Percentiles rank a stretch among this genome's conserved stretches.
phyloP scores from a whole-genome alignment of 495 filamentous ascomycete genomes.

The Platismatia glauca region DNA sequence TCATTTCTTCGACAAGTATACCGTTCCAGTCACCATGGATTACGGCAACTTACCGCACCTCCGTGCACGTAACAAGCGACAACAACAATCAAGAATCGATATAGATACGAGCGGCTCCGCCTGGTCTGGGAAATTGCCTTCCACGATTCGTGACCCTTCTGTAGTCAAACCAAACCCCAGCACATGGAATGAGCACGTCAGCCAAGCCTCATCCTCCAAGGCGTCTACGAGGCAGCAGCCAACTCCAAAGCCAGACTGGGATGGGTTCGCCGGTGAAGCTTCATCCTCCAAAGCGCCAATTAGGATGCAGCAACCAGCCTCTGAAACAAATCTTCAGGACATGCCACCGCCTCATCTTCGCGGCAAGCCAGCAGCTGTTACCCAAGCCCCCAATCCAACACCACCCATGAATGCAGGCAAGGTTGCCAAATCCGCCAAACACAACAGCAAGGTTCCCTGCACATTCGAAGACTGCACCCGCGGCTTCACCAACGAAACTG shows the following conservation, averaged over 20 bases:
- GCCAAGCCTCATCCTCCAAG: not conserved
- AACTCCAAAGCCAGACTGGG: not conserved
- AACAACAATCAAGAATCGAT: not conserved
- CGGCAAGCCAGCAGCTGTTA: not conserved
- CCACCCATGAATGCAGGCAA: constrained; percentile 14
- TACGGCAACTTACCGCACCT: not conserved
- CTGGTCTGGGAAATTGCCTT: constrained; percentile 1
- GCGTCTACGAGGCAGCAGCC: not conserved
- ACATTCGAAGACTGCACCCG: constrained; percentile 51
- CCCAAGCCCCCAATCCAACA: not conserved
- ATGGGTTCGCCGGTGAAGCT: not conserved
- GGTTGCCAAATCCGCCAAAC: constrained; percentile 13
- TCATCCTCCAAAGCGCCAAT: not conserved
- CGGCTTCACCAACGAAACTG: constrained; percentile 44
- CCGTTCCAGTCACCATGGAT: not conserved
- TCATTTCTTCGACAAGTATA: not conserved
- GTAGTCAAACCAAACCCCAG: not conserved
- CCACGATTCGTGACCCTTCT: not conserved
- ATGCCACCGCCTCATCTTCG: not conserved
- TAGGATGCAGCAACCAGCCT: not conserved
- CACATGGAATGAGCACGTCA: not conserved
- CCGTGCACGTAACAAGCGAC: not conserved
- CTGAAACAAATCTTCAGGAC: not conserved
- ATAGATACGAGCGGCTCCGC: not conserved
- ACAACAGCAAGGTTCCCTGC: constrained; percentile 41